Evolutionary conservation across 2,329 filamentous ascomycete species (phyloP).

Genomic region (Trichophyton mentagrophytes): DNA sequence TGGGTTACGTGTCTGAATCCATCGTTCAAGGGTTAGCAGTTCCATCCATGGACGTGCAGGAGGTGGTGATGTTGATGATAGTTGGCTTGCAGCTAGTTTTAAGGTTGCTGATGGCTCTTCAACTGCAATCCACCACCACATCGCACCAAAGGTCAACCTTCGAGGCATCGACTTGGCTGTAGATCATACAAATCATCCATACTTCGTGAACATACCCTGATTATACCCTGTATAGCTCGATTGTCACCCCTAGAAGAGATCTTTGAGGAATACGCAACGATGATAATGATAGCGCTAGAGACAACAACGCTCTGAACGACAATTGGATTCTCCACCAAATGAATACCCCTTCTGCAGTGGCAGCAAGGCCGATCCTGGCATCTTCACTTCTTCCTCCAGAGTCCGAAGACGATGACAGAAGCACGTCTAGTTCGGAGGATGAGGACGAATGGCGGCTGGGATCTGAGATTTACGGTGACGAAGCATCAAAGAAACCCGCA

Average conservation of each 20-base stretch:
- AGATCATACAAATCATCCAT: too few species aligned
- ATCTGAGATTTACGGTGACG: neutral
- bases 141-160: neutral
- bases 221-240: too few species aligned
- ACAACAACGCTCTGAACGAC: neutral
- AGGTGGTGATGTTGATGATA: too few species aligned
- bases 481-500: neutral
- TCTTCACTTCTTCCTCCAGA: constrained; percentile 7
- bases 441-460: neutral
- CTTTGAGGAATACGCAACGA: too few species aligned
- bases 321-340: neutral
- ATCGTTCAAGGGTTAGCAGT: too few species aligned
- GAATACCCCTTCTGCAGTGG: neutral
- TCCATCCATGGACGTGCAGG: too few species aligned
- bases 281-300: too few species aligned
- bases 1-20: neutral
- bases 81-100: neutral
- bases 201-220: too few species aligned
- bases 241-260: too few species aligned
- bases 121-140: neutral
- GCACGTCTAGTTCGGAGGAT: neutral
- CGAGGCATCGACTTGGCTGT: too few species aligned
- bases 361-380: constrained; percentile 11
- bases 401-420: neutral
- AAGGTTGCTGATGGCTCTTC: neutral